Conservation (phyloP, 202 grass and related monocot species). For the Tripidium arundinaceum region DNA sequence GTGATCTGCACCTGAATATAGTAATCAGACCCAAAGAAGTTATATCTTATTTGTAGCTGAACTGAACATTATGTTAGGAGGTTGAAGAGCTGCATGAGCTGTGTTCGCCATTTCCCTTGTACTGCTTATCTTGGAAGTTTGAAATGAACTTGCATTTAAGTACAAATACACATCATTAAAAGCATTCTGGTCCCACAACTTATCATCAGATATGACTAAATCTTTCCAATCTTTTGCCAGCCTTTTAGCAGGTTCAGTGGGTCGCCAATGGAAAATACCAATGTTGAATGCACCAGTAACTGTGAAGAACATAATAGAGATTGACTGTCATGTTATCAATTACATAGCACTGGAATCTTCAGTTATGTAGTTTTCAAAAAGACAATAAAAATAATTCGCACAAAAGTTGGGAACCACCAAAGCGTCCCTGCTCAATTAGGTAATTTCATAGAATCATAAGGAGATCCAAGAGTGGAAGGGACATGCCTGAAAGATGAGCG, state of each 20-base stretch:
- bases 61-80: neutral
- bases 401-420: neutral
- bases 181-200: conserved; percentile 88
- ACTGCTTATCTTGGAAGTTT: neutral
- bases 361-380: neutral
- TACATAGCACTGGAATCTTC: neutral
- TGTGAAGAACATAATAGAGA: conserved; percentile 33
- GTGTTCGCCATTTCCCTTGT: neutral
- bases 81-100: neutral
- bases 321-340: neutral
- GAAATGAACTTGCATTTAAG: neutral
- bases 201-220: conserved; percentile 71
- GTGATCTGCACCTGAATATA: neutral
- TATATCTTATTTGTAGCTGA: conserved; percentile 9
- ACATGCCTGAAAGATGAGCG: neutral
- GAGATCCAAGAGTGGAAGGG: neutral
- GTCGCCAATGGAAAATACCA: conserved; percentile 97
- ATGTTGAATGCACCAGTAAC: conserved; percentile 91
- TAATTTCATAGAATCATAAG: neutral
- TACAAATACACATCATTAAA: conserved; percentile 62
- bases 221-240: conserved; percentile 95
- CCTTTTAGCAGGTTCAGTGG: conserved; percentile 76
- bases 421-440: neutral
- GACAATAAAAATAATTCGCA: neutral
- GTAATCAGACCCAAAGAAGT: neutral